Evolutionary conservation across 345 rosid species (phyloP).

Genomic region (Clausena lansium): DNA sequence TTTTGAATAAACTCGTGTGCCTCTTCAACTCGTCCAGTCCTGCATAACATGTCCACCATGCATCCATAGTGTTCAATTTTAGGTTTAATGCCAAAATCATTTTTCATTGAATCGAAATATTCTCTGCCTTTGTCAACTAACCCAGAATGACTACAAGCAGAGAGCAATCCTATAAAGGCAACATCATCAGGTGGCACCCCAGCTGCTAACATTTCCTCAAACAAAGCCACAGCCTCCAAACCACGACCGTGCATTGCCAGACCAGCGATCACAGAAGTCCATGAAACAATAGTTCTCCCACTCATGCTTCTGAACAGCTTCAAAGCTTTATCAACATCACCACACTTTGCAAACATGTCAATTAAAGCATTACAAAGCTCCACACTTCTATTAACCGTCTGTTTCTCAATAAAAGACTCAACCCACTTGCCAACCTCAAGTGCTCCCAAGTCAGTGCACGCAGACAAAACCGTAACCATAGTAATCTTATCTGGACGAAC

Average conservation of each 20-base stretch:
- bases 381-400: conserved; percentile 27
- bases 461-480: conserved; percentile 50
- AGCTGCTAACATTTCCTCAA: conserved; percentile 42
- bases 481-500: conserved; percentile 57
- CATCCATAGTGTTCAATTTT: conserved; percentile 51
- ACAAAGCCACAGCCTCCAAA: conserved; percentile 46
- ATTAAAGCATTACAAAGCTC: conserved; percentile 49
- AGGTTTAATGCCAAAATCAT: conserved; percentile 40
- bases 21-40: conserved; percentile 45
- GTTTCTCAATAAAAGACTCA: conserved; percentile 42
- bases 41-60: conserved; percentile 52
- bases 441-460: conserved; percentile 55
- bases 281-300: conserved; percentile 43
- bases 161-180: conserved; percentile 50
- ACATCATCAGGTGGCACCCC: conserved; percentile 49
- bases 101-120: conserved; percentile 41
- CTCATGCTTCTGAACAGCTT: conserved; percentile 45
- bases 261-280: conserved; percentile 61
- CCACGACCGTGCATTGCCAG: conserved; percentile 63
- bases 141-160: conserved; percentile 49
- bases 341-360: conserved; percentile 60
- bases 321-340: conserved; percentile 52
- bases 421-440: conserved; percentile 59
- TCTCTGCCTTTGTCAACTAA: conserved; percentile 44
- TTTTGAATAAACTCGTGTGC: conserved; percentile 41